Evolutionary conservation across 768 basidiomycete genomes (phyloP).

Genomic region (Tubosaeta sp.): DNA sequence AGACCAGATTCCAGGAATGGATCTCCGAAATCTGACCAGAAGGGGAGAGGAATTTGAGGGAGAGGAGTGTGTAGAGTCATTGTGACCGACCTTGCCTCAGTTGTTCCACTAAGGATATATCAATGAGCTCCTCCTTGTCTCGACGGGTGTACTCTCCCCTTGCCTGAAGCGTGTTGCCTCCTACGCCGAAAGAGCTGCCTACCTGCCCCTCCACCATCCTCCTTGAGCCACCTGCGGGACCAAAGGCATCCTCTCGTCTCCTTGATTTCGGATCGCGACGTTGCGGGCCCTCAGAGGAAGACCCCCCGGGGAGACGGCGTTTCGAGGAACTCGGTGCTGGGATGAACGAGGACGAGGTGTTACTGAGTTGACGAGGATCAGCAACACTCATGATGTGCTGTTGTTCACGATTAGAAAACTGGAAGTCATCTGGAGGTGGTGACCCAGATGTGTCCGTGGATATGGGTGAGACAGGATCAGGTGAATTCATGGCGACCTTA

Average conservation of each 20-base stretch:
- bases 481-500: conserved; percentile 31
- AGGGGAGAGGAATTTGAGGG: not conserved
- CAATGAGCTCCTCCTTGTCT: conserved; percentile 56
- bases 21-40: conserved; percentile 47
- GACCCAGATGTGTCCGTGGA: conserved; percentile 37
- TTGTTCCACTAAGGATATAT: conserved; percentile 45
- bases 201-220: conserved; percentile 23
- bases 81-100: conserved; percentile 47
- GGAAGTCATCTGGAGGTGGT: conserved; percentile 34
- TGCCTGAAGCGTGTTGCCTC: conserved; percentile 21
- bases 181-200: conserved; percentile 9
- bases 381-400: conserved; percentile 20
- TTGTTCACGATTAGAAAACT: conserved; percentile 27
- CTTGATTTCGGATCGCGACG: conserved; percentile 49
- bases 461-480: conserved; percentile 34
- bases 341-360: conserved; percentile 16
- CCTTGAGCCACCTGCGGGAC: conserved; percentile 17
- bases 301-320: conserved; percentile 48
- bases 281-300: conserved; percentile 39
- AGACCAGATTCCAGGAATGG: conserved; percentile 42
- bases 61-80: not conserved
- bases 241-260: conserved; percentile 41
- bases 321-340: conserved; percentile 37
- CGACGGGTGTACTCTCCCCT: conserved; percentile 39
- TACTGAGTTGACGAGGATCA: conserved; percentile 19